phyloP scores from a whole-genome alignment of 352 stramenopile genomes.

The Phytopythium sindhum region DNA sequence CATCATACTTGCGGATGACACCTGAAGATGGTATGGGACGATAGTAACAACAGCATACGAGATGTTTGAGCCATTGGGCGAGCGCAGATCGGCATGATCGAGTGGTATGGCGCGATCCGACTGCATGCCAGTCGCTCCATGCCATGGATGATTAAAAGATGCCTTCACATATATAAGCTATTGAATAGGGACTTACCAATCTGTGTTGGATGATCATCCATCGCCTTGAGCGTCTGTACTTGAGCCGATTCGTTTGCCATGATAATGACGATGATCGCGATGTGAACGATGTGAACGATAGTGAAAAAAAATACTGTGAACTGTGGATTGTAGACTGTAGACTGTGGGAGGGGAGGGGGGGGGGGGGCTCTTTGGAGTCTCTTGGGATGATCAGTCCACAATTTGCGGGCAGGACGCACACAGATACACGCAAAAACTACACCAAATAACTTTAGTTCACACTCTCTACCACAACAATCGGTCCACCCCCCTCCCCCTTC shows the following conservation, averaged over 20 bases:
- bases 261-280: background rate
- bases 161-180: background rate
- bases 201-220: slow-evolving; percentile 26
- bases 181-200: slow-evolving; percentile 24
- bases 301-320: background rate
- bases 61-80: slow-evolving; percentile 15
- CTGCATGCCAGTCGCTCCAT: background rate
- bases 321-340: background rate
- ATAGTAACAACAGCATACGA: background rate
- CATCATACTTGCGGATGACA: slow-evolving; percentile 66
- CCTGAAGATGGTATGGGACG: background rate
- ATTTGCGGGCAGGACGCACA: background rate
- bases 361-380: too few species aligned
- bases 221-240: slow-evolving; percentile 58
- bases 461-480: background rate
- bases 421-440: too few species aligned
- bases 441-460: background rate
- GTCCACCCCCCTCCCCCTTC: background rate
- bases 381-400: background rate
- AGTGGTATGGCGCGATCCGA: background rate
- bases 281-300: too few species aligned
- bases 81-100: background rate
- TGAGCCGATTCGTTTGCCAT: slow-evolving; percentile 34
- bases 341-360: too few species aligned
- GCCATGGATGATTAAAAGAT: slow-evolving; percentile 1